A percentile compares a stretch with the other conserved stretches of the same genome.
These are phyloP conservation scores for Sporothrix humicola DNA, from an alignment of 2,329 filamentous ascomycete genomes.

Conservation along the genomic window DNA sequence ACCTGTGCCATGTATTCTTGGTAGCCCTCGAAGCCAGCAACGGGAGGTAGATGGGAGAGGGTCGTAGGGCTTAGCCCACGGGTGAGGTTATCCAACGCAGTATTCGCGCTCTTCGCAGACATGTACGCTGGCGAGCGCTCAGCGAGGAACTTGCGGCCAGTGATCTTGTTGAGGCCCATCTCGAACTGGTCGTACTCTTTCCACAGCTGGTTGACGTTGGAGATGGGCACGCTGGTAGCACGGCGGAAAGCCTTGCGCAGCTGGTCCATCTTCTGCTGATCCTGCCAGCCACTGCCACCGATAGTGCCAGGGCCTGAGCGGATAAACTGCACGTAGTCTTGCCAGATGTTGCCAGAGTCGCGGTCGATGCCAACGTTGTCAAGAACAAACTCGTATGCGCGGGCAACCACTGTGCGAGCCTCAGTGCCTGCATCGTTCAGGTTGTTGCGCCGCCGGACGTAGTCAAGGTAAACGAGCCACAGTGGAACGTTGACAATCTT, in stretches of 20 bases:
- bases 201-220: slow-evolving; percentile 84
- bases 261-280: slow-evolving; percentile 96
- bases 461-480: slow-evolving; percentile 94
- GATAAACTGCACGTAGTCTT: slow-evolving; percentile 93
- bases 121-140: slow-evolving; percentile 93
- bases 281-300: slow-evolving; percentile 89
- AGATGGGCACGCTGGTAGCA: slow-evolving; percentile 84
- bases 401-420: slow-evolving; percentile 78
- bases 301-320: slow-evolving; percentile 84
- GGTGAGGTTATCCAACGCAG: slow-evolving; percentile 87
- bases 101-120: slow-evolving; percentile 90
- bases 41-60: slow-evolving; percentile 80
- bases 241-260: slow-evolving; percentile 91
- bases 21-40: slow-evolving; percentile 84
- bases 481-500: slow-evolving; percentile 81
- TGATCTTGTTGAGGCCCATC: slow-evolving; percentile 89
- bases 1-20: slow-evolving; percentile 84
- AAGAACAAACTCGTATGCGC: slow-evolving; percentile 91
- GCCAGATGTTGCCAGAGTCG: slow-evolving; percentile 88
- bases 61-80: slow-evolving; percentile 76
- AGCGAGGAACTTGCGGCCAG: slow-evolving; percentile 91
- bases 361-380: slow-evolving; percentile 89
- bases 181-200: slow-evolving; percentile 98
- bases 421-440: slow-evolving; percentile 79
- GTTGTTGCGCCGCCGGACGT: slow-evolving; percentile 89